Evolutionary conservation across 495 filamentous ascomycete species (phyloP), one percentile per base, ranked within the genome.

Genomic region (Podospora appendiculata): DNA sequence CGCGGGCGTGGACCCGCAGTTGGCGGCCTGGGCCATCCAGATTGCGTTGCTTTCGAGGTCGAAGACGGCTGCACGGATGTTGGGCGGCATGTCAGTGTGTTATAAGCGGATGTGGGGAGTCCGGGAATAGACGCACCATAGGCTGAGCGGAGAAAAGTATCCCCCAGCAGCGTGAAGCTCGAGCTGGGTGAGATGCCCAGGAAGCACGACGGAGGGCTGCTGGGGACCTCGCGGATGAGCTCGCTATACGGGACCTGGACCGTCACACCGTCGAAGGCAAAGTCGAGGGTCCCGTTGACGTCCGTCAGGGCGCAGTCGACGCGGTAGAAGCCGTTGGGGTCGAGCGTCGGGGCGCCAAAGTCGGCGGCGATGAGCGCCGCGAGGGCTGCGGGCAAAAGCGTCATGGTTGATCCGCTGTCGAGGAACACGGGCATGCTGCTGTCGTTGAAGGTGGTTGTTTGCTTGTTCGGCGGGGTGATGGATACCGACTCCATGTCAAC

Each of bases 141-240:
- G 2, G 90, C 90, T 39, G 84, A 89, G 55, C 93, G 81, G 14
- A 98, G 71, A 74, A 97, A 96, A 0, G 93, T 96, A 65, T 98
- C 93, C 7, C 93, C 93, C 35, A 98, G 70, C 10, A 96, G 76
- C 40, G 77, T 67, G 46, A 80, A 81, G 14, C 74, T 63, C 6
- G 78, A 78, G 19, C 85, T 83, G 4, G 86, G 79, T 46, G 76
- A 76, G 60, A 96, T 87, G n/a, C 90, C 90, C 48, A 92, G 80
- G 48, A 83, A 77, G 58, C 88, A 93, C 6, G 80, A 71, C 11
- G 70, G 66, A 12, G 78, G 73, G 2, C 66, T 65, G 13, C 72
- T 69, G 8, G 70, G 70, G 3, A 75, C 66, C 45, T 75, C 67
- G 44, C 81, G 72, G 32, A 78, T 71, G 16, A 75, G 68, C 53